These are phyloP conservation scores for Tolypocladium amazonense DNA, from an alignment of 2,329 filamentous ascomycete species.

Conservation along the genomic window DNA sequence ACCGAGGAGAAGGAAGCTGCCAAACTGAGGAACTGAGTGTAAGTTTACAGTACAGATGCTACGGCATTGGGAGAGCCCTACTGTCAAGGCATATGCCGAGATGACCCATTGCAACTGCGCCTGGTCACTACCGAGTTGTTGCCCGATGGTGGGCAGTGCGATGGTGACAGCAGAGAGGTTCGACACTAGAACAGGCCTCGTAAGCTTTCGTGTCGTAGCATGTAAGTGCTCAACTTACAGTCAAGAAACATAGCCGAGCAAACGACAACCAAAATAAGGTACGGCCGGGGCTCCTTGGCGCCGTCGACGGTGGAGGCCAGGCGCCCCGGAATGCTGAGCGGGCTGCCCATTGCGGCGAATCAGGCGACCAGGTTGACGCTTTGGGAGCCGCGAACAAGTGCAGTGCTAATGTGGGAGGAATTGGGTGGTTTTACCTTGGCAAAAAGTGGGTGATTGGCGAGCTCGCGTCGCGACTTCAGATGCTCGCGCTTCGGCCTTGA, in stretches of 20 bases:
- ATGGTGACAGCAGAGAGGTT: background rate
- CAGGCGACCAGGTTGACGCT: no score
- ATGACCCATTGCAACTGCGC: background rate
- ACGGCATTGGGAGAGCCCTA: background rate
- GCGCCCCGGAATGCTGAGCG: background rate
- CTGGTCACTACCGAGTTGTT: background rate
- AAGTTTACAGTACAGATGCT: background rate
- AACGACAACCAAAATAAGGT: background rate
- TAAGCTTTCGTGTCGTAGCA: background rate
- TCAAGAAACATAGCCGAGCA: constrained; percentile 1
- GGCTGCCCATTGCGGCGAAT: background rate
- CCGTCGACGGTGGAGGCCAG: background rate
- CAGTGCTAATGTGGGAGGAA: background rate
- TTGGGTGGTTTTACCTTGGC: background rate
- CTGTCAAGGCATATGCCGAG: background rate
- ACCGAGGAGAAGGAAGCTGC: constrained; percentile 1
- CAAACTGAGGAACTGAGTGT: background rate
- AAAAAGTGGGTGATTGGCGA: background rate
- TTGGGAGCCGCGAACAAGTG: background rate
- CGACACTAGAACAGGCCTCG: background rate
- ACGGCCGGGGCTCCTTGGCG: background rate
- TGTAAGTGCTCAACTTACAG: background rate
- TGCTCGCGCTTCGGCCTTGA: background rate
- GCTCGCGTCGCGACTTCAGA: background rate
- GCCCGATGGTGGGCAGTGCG: background rate